These are phyloP conservation scores for Candida stauntonica DNA, from an alignment of 805 yeast species.

Conservation along the genomic window DNA sequence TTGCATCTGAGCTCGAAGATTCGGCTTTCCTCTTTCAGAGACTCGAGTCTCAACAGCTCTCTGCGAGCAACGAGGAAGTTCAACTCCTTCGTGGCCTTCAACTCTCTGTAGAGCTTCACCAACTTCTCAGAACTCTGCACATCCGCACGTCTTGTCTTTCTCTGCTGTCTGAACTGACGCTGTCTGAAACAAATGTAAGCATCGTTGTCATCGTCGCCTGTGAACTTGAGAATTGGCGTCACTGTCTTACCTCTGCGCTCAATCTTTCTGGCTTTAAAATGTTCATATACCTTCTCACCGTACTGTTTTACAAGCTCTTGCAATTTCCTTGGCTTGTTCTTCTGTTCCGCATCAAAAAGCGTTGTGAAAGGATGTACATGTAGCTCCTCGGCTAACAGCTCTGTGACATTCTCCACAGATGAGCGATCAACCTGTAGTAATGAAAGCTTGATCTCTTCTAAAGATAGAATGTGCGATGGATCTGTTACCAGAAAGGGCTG, in stretches of 20 bases:
- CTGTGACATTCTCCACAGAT: constrained; percentile 54
- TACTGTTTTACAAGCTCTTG: constrained; percentile 46
- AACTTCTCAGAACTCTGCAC: constrained; percentile 83
- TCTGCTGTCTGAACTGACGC: constrained; percentile 90
- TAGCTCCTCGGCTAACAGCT: constrained; percentile 51
- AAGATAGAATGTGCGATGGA: constrained; percentile 68
- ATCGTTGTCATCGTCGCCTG: constrained; percentile 86
- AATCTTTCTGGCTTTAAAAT: constrained; percentile 77
- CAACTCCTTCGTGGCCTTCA: constrained; percentile 70
- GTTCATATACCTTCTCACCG: constrained; percentile 68
- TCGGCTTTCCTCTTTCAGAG: constrained; percentile 55
- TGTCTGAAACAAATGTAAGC: constrained; percentile 95
- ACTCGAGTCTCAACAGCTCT: constrained; percentile 59
- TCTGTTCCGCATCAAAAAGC: constrained; percentile 42
- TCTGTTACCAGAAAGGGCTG: constrained; percentile 90
- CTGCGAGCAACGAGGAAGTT: constrained; percentile 69
- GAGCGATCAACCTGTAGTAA: constrained; percentile 40
- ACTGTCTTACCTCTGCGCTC: constrained; percentile 65
- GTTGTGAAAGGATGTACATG: constrained; percentile 55
- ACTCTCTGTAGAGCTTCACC: constrained; percentile 65
- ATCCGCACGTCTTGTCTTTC: constrained; percentile 95
- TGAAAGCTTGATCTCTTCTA: constrained; percentile 59
- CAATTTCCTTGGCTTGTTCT: constrained; percentile 40
- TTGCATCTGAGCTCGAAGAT: constrained; percentile 71
- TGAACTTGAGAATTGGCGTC: constrained; percentile 70